Conservation (phyloP, 225 moss, liverwort and hornwort genomes). For the Asterella californica region DNA sequence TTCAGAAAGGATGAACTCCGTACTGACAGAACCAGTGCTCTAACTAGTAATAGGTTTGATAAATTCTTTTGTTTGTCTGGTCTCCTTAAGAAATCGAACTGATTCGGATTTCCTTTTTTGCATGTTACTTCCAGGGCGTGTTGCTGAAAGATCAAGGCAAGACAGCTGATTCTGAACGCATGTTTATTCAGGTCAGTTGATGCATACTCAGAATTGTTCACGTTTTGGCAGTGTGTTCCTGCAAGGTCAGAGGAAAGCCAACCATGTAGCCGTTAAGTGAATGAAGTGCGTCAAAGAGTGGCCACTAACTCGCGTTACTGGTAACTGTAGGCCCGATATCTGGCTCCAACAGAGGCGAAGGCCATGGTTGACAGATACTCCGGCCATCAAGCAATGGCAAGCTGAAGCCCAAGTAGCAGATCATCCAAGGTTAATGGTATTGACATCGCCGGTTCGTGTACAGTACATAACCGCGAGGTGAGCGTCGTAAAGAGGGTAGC, state of each 20-base stretch:
- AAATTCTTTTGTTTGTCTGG: too few relatives aligned
- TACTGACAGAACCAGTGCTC: too few relatives aligned
- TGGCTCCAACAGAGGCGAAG: constrained; percentile 73
- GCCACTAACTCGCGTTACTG: background rate
- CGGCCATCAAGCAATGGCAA: constrained; percentile 42
- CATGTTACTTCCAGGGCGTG: constrained; percentile 53
- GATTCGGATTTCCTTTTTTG: too few relatives aligned
- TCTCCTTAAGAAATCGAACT: too few relatives aligned
- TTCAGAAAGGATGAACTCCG: too few relatives aligned
- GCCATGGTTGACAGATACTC: constrained; percentile 68
- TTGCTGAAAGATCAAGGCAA: constrained; percentile 84
- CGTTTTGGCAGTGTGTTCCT: background rate
- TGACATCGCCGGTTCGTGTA: background rate
- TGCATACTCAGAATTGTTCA: background rate
- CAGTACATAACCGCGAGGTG: background rate
- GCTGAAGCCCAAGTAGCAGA: constrained; percentile 1
- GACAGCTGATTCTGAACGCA: constrained; percentile 76
- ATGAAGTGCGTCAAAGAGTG: background rate
- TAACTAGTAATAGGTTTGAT: too few relatives aligned
- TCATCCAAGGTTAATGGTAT: background rate
- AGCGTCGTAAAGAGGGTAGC: background rate
- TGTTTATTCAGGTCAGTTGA: constrained; percentile 87
- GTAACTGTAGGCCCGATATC: constrained; percentile 61
- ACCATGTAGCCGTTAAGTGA: background rate
- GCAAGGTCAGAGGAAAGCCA: background rate